Evolutionary conservation across 176 grass and related monocot species (phyloP), one percentile per base, ranked within the genome.

Genomic region (Aegilops tauschii): DNA sequence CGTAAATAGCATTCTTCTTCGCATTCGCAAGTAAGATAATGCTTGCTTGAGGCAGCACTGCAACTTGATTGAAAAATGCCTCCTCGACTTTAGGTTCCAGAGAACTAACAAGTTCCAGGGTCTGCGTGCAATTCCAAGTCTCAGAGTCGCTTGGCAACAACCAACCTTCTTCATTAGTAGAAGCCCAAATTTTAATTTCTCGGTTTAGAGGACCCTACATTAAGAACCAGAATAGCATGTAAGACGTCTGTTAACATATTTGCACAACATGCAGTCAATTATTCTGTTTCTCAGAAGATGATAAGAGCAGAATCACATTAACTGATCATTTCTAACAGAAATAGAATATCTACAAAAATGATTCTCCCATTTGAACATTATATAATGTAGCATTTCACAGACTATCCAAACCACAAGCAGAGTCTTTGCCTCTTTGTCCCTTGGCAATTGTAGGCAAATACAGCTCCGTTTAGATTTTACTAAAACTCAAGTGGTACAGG

Each of bases 21-120:
- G 97, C 97, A 91, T 99, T 99, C 64, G 97, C 97, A 89, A 99
- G 92, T 69, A 96, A 88, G 87, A 99, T 92, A 79, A 99, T 89
- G 89, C 85, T 99, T 69, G 97, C 94, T 76, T 91, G 94, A 88
- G 97, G 90, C 3, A 99, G 84, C 49, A 96, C 90, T 31, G 90
- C 62, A 16, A 96, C 87, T 91, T 99, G 97, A 83, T 99, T 96
- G 83, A 97, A 99, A 90, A 99, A 99, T 81, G 97, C 97, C 76
- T 94, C 97, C 54, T 96, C 89, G 1, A 42, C 78, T 68, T 84
- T 88, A 71, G 87, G 83, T 77, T 93, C 97, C 69, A 73, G 78
- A 68, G 94, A 96, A 86, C 97, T 99, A 85, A 88, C 86, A 44
- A 99, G 88, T 82, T 99, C 92, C 87, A 99, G 92, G 14, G 92